Evolutionary conservation across 176 grass and related monocot species (phyloP).

Genomic region (Chrysopogon serrulatus): DNA sequence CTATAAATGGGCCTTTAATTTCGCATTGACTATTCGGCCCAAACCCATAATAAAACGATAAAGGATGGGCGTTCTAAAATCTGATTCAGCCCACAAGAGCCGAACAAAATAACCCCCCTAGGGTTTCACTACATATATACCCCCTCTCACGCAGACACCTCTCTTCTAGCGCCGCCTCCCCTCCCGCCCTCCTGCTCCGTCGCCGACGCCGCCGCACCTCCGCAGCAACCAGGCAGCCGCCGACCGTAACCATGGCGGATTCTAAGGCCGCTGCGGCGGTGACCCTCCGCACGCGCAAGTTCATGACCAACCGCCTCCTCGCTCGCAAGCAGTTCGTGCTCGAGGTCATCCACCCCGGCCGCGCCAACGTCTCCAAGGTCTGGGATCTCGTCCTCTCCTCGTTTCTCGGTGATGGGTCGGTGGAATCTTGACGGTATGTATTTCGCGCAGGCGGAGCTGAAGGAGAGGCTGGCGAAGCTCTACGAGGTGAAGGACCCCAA

Average conservation of each 20-base stretch:
- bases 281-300: constrained; percentile 91
- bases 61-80: too few relatives aligned
- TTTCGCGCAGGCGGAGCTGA: constrained; percentile 58
- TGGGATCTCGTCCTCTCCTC: not conserved
- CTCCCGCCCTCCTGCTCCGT: not conserved
- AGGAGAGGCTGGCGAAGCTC: constrained; percentile 72
- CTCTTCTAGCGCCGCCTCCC: not conserved
- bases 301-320: constrained; percentile 99
- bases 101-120: not conserved
- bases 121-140: constrained; percentile 42
- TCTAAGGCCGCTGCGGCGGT: constrained; percentile 62
- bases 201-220: not conserved
- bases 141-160: too few relatives aligned
- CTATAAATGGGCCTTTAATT: not conserved
- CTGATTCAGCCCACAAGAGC: not conserved
- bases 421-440: not conserved
- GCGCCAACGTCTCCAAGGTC: constrained; percentile 96
- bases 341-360: constrained; percentile 94
- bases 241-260: constrained; percentile 64
- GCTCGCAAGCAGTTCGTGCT: constrained; percentile 94
- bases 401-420: not conserved
- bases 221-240: not conserved
- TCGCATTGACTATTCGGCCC: not conserved
- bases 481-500: constrained; percentile 86
- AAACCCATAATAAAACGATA: too few relatives aligned